Evolutionary conservation across 208 protist species (phyloP).

Genomic region (Crithidia bombi): DNA sequence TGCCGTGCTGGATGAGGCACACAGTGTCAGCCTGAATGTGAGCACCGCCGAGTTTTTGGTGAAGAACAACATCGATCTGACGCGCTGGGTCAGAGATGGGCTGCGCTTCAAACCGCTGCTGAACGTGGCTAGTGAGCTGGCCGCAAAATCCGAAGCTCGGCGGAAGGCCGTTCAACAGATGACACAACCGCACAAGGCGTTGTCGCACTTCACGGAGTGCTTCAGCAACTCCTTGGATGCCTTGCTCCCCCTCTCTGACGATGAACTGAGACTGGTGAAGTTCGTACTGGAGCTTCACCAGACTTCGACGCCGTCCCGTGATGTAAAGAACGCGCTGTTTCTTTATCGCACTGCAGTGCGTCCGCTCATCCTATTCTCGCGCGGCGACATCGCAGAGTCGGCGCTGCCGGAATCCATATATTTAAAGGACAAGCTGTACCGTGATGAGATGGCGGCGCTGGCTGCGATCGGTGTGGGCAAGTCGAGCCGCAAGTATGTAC

Average conservation of each 20-base stretch:
- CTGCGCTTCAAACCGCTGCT: slow-evolving; percentile 49
- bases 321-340: slow-evolving; percentile 8
- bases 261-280: slow-evolving; percentile 32
- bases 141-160: neutral
- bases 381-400: slow-evolving; percentile 15
- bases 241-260: slow-evolving; percentile 17
- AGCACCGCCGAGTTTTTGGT: slow-evolving; percentile 61
- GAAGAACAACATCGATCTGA: slow-evolving; percentile 73
- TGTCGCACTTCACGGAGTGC: slow-evolving; percentile 19
- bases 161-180: neutral
- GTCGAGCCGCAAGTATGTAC: slow-evolving; percentile 9
- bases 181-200: slow-evolving; percentile 12
- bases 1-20: neutral
- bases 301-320: neutral
- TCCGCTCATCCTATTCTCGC: slow-evolving; percentile 27
- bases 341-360: neutral
- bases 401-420: slow-evolving; percentile 10
- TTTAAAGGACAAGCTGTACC: slow-evolving; percentile 14
- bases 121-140: slow-evolving; percentile 26
- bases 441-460: slow-evolving; percentile 25
- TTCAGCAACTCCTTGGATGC: slow-evolving; percentile 18
- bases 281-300: slow-evolving; percentile 25
- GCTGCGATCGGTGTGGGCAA: slow-evolving; percentile 31
- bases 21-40: slow-evolving; percentile 41
- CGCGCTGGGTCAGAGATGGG: slow-evolving; percentile 54